Base-by-base conservation (phyloP, 495 filamentous ascomycete species). In the Lophiostoma macrostomum region DNA sequence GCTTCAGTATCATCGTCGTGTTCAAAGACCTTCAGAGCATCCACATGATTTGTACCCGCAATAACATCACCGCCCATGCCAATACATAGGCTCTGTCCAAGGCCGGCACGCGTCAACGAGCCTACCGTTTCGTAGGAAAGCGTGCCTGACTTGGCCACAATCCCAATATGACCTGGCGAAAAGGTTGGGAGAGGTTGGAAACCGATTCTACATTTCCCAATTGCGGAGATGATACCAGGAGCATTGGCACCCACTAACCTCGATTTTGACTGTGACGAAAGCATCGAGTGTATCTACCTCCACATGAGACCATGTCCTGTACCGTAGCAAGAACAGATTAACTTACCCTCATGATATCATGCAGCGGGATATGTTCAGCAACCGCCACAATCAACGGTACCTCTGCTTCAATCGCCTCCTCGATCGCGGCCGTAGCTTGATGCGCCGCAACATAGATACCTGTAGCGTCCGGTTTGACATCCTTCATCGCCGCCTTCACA, bases 121-220 rank as follows among this genome's bases (percentile, higher is more conserved):
- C 85, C 91, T 6, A 91, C 88, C 16, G 89, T 83, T 67, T 95
- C 90, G 58, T 95, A 95, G 46, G 85, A 89, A 25, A 96, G 68
- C 1, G 90, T 95, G 0, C 90, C 89, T 0, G 90, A 95, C 66
- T 91, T 94, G 12, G 89, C 86, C 6, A 90, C 77, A 42, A 96
- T 91, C 0, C 87, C 89, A 35, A 96, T 75, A 44, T 79, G 74
- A 0, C 91, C 90, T 0, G 87, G 81, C 0, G 73, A 64, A 46
- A 93, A 93, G 40, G 82, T 88, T 0, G 85, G 80, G 20, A 93
- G 68, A 0, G 90, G 90, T 66, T 94, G 88, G 64, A 95, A 93
- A 0, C 90, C 88, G 60, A 94, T 91, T 32, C 89, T 81, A 61
- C 90, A 95, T 61, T 77, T 83, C 0, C 85, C 87, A 38, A 85